Base-by-base conservation (phyloP, 2,329 filamentous ascomycete species). In the Knoxdaviesia proteae region DNA sequence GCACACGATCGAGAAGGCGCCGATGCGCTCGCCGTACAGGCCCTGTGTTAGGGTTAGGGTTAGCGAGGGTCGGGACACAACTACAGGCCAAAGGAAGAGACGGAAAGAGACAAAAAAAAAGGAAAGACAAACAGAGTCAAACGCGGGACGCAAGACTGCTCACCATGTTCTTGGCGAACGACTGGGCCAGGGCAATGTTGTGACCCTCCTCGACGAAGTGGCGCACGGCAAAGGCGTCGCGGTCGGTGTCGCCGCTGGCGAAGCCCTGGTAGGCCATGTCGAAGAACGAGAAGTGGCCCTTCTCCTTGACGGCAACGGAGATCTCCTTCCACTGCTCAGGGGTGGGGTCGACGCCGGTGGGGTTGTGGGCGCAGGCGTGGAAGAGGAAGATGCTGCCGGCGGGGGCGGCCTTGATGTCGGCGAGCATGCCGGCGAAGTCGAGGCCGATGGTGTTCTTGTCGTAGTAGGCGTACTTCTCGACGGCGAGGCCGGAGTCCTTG, bases 191-290 rank as follows among this genome's bases (percentile, higher is more conserved):
- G 57, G 77, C 78, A 58, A 90, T 76, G 58, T 84, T 75, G 68
- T 94, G 86, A 54, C 88, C 88, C 66, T 94, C 69, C 65, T 84
- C 73, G 59, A 94, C 77, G 61, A 98, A 98, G 71, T 94, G 71
- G 52, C 90, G 78, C 51, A 96, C 73, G 47, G 90, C 84, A 59
- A 88, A 96, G 49, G 90, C 90, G 59, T 98, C 88, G 62, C 78
- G 78, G 69, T 92, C 75, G 49, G 83, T 90, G 64, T 93, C 75
- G 52, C 88, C 88, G 49, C 80, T 90, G 53, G 88, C 88, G 57
- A 98, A 96, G 54, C 88, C 88, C 67, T 98, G 88, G 72, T 98
- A 98, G 49, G 88, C 88, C 87, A 94, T 94, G 63, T 96, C 88
- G 67, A 96, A 98, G 75, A 98, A 94, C 54, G 84, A 78, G 61